Base-by-base conservation (phyloP, 495 filamentous ascomycete species). In the Penicillium ochrochloron region DNA sequence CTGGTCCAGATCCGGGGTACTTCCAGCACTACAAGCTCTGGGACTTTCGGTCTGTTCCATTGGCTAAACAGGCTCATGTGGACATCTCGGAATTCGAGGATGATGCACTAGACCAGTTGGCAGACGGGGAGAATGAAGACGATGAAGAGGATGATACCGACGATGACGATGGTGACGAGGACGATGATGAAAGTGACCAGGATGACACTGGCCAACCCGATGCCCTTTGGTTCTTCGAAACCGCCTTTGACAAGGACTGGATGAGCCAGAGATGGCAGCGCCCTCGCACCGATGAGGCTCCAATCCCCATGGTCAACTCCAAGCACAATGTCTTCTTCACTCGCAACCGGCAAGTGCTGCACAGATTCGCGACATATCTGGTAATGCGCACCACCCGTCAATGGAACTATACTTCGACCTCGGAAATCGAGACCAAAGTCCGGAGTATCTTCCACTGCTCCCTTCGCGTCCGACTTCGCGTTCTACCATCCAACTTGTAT, bases 321-420 rank as follows among this genome's bases (percentile, higher is more conserved):
- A 83, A 83, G 31, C 81, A 81, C 63, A 92, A 92, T 69, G 77
- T 90, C 64, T 92, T 90, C 75, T 78, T 92, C 60, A 74, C 82
- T 63, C 66, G 50, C n/a, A 65, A 73, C 53, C 64, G 60, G 21
- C 58, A 70, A 46, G 29, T 56, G 27, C 29, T 53, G 5, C 41
- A 71, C 46, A 37, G 59, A 2, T 63, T 76, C 34, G 65, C 73
- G 42, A 87, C 87, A 29, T 88, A 76, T 67, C 82, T 92, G 55
- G 85, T 85, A 15, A 76, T 92, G 62, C 84, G 88, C 33, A 89
- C 89, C 12, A 78, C 81, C 11, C 82, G 89, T 0, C 76, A 85
- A 11, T 57, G 73, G 0, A 66, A 75, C 48, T 88, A 85, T 70
- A 87, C 89, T 52, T 86, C 87, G 2, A 78, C 88, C 0, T 86